Evolutionary conservation across 2,329 filamentous ascomycete species (phyloP).

Genomic region (Beauveria sp.): DNA sequence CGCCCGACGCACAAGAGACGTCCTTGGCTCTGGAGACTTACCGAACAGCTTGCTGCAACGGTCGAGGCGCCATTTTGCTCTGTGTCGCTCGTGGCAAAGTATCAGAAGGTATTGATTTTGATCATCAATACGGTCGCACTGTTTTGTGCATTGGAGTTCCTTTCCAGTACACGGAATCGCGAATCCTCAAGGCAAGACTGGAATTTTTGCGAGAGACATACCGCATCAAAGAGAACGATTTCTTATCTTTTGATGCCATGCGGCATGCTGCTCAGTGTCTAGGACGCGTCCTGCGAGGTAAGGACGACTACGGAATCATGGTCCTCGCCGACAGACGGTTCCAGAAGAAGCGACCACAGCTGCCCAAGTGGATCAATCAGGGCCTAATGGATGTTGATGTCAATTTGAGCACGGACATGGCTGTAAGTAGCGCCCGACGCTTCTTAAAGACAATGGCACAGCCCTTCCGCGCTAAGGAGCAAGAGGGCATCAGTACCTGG

Average conservation of each 20-base stretch:
- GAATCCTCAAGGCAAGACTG: slow-evolving; percentile 89
- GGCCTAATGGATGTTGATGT: slow-evolving; percentile 77
- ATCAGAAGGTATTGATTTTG: slow-evolving; percentile 96
- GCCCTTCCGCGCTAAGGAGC: slow-evolving; percentile 73
- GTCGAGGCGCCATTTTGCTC: slow-evolving; percentile 82
- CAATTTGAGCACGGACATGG: slow-evolving; percentile 93
- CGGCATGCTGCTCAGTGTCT: slow-evolving; percentile 96
- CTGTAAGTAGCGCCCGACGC: slow-evolving; percentile 77
- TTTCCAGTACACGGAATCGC: slow-evolving; percentile 97
- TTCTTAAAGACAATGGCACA: slow-evolving; percentile 91
- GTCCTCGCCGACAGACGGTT: slow-evolving; percentile 91
- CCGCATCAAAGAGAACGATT: slow-evolving; percentile 93
- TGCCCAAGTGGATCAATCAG: slow-evolving; percentile 95
- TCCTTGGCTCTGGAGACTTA: slow-evolving; percentile 94
- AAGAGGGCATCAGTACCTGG: slow-evolving; percentile 93
- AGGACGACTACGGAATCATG: slow-evolving; percentile 99
- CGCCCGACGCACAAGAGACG: slow-evolving; percentile 93
- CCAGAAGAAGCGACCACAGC: slow-evolving; percentile 79
- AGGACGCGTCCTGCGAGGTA: slow-evolving; percentile 87
- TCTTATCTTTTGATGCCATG: slow-evolving; percentile 98
- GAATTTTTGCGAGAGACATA: slow-evolving; percentile 97
- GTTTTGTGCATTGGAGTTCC: slow-evolving; percentile 95
- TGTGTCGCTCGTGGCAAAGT: slow-evolving; percentile 97
- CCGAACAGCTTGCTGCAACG: slow-evolving; percentile 94
- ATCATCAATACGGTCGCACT: slow-evolving; percentile 94